A percentile compares a stretch with the other conserved stretches of the same genome.
phyloP scores from a whole-genome alignment of 768 basidiomycete species.

The Lactarius trivialis region DNA sequence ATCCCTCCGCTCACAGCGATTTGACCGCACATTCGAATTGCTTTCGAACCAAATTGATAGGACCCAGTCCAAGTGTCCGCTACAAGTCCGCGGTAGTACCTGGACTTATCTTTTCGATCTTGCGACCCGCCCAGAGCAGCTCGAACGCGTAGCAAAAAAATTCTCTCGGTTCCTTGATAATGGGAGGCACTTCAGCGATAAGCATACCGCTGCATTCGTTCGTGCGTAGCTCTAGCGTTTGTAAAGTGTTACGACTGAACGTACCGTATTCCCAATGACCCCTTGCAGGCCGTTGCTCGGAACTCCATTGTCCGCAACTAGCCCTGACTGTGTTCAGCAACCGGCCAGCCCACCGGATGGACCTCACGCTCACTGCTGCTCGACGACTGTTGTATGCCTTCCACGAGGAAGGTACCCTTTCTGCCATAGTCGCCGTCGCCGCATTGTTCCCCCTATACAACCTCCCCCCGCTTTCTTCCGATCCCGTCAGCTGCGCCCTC shows the following conservation, averaged over 20 bases:
- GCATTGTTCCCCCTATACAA: conserved; percentile 50
- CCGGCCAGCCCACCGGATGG: conserved; percentile 53
- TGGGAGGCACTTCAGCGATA: conserved; percentile 12
- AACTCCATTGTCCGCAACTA: conserved; percentile 47
- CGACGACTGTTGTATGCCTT: conserved; percentile 54
- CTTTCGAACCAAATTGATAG: conserved; percentile 12
- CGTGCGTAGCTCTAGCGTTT: conserved; percentile 9
- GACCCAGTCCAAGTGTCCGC: not conserved
- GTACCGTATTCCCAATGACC: too few relatives aligned
- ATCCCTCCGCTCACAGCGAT: conserved; percentile 6
- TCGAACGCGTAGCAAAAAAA: conserved; percentile 7
- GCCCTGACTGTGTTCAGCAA: conserved; percentile 57
- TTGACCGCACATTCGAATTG: conserved; percentile 7
- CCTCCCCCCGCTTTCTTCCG: conserved; percentile 47
- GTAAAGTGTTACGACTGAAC: not conserved
- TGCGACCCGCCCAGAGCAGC: conserved; percentile 15
- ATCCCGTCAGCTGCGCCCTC: conserved; percentile 52
- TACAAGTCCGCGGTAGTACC: conserved; percentile 16
- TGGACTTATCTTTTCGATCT: conserved; percentile 23
- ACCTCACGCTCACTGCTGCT: conserved; percentile 43
- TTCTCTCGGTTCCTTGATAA: conserved; percentile 17
- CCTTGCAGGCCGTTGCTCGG: conserved; percentile 52
- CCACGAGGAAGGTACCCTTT: conserved; percentile 40
- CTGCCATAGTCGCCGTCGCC: conserved; percentile 43
- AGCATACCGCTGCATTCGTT: conserved; percentile 15